Conservation (phyloP, 2,329 filamentous ascomycete species). For the Fusarium camptoceras region DNA sequence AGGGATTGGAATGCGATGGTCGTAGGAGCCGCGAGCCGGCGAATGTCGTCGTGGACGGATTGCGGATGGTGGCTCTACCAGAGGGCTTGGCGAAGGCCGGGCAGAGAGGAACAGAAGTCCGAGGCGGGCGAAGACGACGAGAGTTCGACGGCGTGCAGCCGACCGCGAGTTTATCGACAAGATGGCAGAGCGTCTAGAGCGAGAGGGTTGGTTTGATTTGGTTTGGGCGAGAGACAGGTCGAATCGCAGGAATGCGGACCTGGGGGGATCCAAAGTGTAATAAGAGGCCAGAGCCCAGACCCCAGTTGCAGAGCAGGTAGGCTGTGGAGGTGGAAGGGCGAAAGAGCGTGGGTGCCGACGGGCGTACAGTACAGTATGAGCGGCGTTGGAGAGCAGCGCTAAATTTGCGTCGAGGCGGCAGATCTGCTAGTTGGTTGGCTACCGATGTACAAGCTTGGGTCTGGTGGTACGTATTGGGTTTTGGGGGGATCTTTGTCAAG, state of each 20-base stretch:
- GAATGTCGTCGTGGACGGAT: conserved; percentile 42
- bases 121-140: conserved; percentile 28
- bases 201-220: conserved; percentile 8
- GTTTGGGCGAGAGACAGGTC: conserved; percentile 33
- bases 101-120: conserved; percentile 7
- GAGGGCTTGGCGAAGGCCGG: conserved; percentile 34
- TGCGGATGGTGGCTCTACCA: conserved; percentile 37
- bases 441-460: conserved; percentile 5
- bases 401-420: conserved; percentile 37
- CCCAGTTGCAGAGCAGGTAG: conserved; percentile 27
- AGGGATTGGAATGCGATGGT: conserved; percentile 45
- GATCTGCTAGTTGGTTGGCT: conserved; percentile 40
- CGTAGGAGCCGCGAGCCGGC: conserved; percentile 31
- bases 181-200: conserved; percentile 21
- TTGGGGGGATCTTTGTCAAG: conserved; percentile 35
- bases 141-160: conserved; percentile 43
- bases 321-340: conserved; percentile 31
- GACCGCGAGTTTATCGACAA: conserved; percentile 39
- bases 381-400: conserved; percentile 40
- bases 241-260: conserved; percentile 41
- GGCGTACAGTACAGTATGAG: conserved; percentile 23
- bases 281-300: conserved; percentile 41
- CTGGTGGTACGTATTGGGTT: conserved; percentile 28
- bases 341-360: conserved; percentile 28
- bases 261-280: conserved; percentile 42